Evolutionary conservation across 2,329 filamentous ascomycete genomes (phyloP), one percentile per base, ranked within the genome.

Genomic region (Thermochaetoides dissita): DNA sequence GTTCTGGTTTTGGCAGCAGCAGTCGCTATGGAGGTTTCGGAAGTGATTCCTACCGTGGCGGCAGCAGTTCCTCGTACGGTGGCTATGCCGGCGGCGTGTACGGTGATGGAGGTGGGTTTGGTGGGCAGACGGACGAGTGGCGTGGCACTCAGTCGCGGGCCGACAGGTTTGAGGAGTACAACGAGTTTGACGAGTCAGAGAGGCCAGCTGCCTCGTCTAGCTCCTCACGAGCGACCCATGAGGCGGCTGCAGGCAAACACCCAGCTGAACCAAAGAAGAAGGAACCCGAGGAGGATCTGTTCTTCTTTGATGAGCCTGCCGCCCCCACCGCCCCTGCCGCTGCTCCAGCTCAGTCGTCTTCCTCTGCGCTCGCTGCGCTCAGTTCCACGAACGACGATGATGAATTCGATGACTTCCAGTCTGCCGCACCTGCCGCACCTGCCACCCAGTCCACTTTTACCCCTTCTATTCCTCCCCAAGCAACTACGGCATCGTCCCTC

Each of bases 391-490:
- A 76, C 40, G 52, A 54, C 48, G 89, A 95, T 49, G 88, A 94
- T 52, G 91, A 95, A 49, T 96, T 96, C 56, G 91, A 96, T 57
- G 91, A 98, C 57, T 96, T 96, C 69, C 86, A 94, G 61, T 94
- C 87, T 12, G 89, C 89, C 10, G 67, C 82, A 8, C 59, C 87
- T 12, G 89, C 89, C 10, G 67, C 82, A 8, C 59, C 69, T 11
- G 61, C 69, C 34, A 60, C 71, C 12, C 64, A 70, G 53, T 51
- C 59, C 52, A 49, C 58, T 48, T 49, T 65, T 49, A 51, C 66
- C 56, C 54, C 62, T 65, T 53, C 71, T 55, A 43, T 74, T 53
- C 51, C 70, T 53, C 51, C 67, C 10, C 63, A 24, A 24, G 5
- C 69, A 2, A 59, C 72, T 42, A 70, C 71, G 10, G 65, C 68